A percentile compares a stretch with the other conserved stretches of the same genome.
phyloP scores from a whole-genome alignment of 345 rosid genomes.

The Arabidopsis arenosa region DNA sequence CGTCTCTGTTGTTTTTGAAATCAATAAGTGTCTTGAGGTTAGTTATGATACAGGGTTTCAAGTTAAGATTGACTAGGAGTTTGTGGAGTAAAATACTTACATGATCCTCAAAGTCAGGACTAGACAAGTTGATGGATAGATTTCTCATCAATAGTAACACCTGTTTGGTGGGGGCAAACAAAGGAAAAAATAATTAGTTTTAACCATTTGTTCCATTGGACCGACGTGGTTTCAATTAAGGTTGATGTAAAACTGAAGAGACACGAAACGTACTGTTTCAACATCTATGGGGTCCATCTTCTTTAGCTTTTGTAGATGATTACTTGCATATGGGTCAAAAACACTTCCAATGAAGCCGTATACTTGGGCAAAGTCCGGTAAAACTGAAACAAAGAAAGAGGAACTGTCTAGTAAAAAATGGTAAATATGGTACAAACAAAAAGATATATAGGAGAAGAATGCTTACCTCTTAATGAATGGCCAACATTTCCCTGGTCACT shows the following conservation, averaged over 20 bases:
- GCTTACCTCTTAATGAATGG: constrained; percentile 66
- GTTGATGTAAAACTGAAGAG: constrained; percentile 24
- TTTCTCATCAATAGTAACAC: constrained; percentile 91
- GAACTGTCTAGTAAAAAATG: constrained; percentile 14
- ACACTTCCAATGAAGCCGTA: constrained; percentile 88
- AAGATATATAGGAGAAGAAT: background rate
- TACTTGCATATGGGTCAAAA: constrained; percentile 69
- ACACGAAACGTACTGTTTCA: constrained; percentile 68
- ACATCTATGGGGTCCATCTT: constrained; percentile 91
- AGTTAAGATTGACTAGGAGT: background rate
- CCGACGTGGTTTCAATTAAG: constrained; percentile 6
- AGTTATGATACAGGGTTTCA: background rate
- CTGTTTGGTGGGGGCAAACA: constrained; percentile 60
- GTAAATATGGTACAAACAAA: constrained; percentile 2
- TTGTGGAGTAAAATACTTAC: constrained; percentile 57
- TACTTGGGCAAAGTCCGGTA: constrained; percentile 87
- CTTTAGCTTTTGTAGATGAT: constrained; percentile 82
- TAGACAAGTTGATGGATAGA: constrained; percentile 81
- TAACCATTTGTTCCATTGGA: constrained; percentile 16
- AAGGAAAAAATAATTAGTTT: constrained; percentile 27
- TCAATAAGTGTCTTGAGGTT: constrained; percentile 13
- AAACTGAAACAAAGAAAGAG: constrained; percentile 59
- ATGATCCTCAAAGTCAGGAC: constrained; percentile 92
- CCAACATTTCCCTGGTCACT: constrained; percentile 57
- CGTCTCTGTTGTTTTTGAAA: constrained; percentile 62